A percentile compares a stretch with the other conserved stretches of the same genome.
phyloP scores from a whole-genome alignment of 768 basidiomycete species.

The Pleurotus tuber-regium region DNA sequence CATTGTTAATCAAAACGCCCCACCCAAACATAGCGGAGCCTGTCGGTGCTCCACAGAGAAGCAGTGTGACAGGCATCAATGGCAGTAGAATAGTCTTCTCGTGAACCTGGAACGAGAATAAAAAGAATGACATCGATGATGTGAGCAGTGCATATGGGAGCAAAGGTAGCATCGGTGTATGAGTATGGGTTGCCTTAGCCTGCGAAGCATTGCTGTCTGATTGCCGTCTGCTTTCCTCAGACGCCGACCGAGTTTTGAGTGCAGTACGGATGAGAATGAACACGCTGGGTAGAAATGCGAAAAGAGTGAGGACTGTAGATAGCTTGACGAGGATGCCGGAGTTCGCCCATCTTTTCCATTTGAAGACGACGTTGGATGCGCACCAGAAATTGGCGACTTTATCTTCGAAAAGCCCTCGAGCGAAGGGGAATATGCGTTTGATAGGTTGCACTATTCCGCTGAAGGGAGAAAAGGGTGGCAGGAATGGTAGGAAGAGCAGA shows the following conservation, averaged over 20 bases:
- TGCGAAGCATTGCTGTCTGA: slow-evolving; percentile 5
- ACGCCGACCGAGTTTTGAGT: slow-evolving; percentile 27
- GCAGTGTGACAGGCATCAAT: slow-evolving; percentile 77
- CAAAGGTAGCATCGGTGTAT: slow-evolving; percentile 56
- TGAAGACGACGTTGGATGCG: slow-evolving; percentile 83
- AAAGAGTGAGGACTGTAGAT: slow-evolving; percentile 61
- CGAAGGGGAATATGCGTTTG: slow-evolving; percentile 87
- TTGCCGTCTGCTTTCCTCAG: too few relatives aligned
- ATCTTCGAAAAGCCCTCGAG: slow-evolving; percentile 89
- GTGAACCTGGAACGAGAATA: slow-evolving; percentile 96
- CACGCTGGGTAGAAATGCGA: slow-evolving; percentile 69
- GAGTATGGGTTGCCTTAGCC: slow-evolving; percentile 18
- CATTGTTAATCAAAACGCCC: slow-evolving; percentile 75
- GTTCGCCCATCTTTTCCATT: slow-evolving; percentile 67
- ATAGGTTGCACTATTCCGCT: slow-evolving; percentile 59
- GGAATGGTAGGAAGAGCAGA: slow-evolving; percentile 76
- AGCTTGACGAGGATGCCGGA: slow-evolving; percentile 54
- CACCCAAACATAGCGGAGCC: slow-evolving; percentile 64
- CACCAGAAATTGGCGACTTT: slow-evolving; percentile 99
- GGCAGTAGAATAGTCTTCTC: slow-evolving; percentile 91
- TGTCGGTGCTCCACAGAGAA: slow-evolving; percentile 56
- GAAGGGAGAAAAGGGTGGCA: slow-evolving; percentile 60
- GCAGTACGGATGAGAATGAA: slow-evolving; percentile 38
- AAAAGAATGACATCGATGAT: slow-evolving; percentile 88
- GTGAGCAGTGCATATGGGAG: slow-evolving; percentile 80